Conservation (phyloP, 805 yeast genomes). For the Wickerhamiella slavikovae region DNA sequence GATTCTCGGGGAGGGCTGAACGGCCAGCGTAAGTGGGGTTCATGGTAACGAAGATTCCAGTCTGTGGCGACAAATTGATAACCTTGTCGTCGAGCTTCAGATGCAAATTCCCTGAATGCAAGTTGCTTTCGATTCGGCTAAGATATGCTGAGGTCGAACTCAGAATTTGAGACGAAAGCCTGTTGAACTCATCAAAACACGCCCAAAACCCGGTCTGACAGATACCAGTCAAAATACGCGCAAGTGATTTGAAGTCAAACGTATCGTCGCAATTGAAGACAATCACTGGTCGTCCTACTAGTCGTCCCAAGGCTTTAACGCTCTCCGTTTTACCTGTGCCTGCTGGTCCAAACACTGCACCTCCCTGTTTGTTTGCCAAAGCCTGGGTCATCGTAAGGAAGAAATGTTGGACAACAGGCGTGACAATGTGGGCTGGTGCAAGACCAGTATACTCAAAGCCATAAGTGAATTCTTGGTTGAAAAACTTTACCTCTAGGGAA, state of each 20-base stretch:
- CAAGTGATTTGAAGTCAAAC: conserved; percentile 62
- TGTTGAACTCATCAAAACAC: conserved; percentile 87
- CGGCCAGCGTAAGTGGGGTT: conserved; percentile 82
- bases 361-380: conserved; percentile 54
- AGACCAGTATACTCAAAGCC: conserved; percentile 73
- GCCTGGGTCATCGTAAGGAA: conserved; percentile 58
- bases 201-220: conserved; percentile 83
- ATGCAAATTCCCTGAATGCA: conserved; percentile 11
- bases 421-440: conserved; percentile 51
- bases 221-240: conserved; percentile 57
- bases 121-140: conserved; percentile 43
- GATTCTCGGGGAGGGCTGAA: conserved; percentile 62
- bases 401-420: conserved; percentile 47
- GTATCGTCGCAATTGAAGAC: conserved; percentile 87
- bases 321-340: conserved; percentile 96
- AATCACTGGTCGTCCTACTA: conserved; percentile 58
- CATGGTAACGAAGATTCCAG: conserved; percentile 73
- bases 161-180: conserved; percentile 46
- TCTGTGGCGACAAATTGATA: conserved; percentile 9
- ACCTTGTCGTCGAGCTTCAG: conserved; percentile 13
- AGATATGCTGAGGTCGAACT: conserved; percentile 75
- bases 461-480: conserved; percentile 31
- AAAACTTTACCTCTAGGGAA: conserved; percentile 29
- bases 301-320: conserved; percentile 62
- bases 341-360: conserved; percentile 87